Conservation (phyloP, 2,329 filamentous ascomycete genomes). For the Juglanconis oblonga region DNA sequence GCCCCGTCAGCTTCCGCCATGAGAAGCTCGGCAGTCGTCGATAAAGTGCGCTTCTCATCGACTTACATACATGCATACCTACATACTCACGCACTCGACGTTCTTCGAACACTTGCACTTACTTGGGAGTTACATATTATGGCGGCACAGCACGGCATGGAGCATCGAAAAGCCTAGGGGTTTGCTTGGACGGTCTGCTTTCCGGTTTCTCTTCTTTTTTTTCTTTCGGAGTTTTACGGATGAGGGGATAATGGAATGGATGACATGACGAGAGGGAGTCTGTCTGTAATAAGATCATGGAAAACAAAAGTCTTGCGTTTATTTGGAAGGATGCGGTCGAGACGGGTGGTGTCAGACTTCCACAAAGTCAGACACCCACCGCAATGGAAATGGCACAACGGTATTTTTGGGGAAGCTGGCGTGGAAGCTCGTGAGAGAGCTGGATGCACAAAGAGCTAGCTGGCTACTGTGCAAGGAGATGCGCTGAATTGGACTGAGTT, state of each 20-base stretch:
- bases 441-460: too few relatives aligned
- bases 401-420: not conserved
- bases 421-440: too few relatives aligned
- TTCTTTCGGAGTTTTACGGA: constrained; percentile 21
- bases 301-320: not conserved
- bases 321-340: not conserved
- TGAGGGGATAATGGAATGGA: constrained; percentile 13
- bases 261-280: not conserved
- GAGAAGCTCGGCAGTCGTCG: constrained; percentile 11
- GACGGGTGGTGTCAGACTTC: not conserved
- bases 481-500: too few relatives aligned
- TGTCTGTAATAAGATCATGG: not conserved
- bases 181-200: not conserved
- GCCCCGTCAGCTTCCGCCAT: constrained; percentile 57
- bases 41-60: not conserved
- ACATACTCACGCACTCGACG: not conserved
- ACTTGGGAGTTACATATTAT: not conserved
- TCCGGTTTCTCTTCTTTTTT: constrained; percentile 11
- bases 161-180: not conserved
- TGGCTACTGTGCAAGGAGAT: too few relatives aligned
- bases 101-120: not conserved
- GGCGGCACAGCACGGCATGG: not conserved
- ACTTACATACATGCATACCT: too few relatives aligned
- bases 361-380: not conserved
- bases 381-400: not conserved